Evolutionary conservation across 768 basidiomycete genomes (phyloP).

Genomic region (Baorangia bicolor): DNA sequence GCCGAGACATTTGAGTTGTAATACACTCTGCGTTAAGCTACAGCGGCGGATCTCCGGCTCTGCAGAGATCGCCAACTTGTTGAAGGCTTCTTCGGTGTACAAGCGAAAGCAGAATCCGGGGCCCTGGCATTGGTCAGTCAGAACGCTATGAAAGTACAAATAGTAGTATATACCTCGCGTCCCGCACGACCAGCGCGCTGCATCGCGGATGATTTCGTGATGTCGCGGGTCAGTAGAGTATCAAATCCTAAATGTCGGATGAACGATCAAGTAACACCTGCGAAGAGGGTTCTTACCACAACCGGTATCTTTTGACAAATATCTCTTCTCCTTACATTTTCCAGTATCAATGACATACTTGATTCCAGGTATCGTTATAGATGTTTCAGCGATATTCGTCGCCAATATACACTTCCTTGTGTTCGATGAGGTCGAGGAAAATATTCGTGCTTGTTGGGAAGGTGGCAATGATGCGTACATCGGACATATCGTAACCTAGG

Average conservation of each 20-base stretch:
- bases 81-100: constrained; percentile 83
- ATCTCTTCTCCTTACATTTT: constrained; percentile 93
- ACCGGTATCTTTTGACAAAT: constrained; percentile 65
- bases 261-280: not conserved
- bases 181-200: constrained; percentile 97
- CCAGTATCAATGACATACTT: constrained; percentile 96
- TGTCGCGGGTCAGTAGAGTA: constrained; percentile 75
- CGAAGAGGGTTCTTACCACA: constrained; percentile 47
- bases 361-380: constrained; percentile 95
- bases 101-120: constrained; percentile 87
- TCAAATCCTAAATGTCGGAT: constrained; percentile 68
- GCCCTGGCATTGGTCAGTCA: constrained; percentile 44
- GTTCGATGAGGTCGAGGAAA: constrained; percentile 59
- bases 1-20: constrained; percentile 83
- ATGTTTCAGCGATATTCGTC: constrained; percentile 98
- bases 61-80: constrained; percentile 58
- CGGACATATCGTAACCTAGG: constrained; percentile 69
- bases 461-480: constrained; percentile 88
- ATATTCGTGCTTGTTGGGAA: constrained; percentile 75
- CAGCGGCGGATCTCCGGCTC: constrained; percentile 92
- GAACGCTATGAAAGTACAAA: not conserved
- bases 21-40: constrained; percentile 76
- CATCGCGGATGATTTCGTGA: constrained; percentile 88
- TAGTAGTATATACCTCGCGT: constrained; percentile 60
- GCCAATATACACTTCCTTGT: constrained; percentile 91